Conservation (phyloP, 2,329 filamentous ascomycete genomes). For the Epichloe elymi region DNA sequence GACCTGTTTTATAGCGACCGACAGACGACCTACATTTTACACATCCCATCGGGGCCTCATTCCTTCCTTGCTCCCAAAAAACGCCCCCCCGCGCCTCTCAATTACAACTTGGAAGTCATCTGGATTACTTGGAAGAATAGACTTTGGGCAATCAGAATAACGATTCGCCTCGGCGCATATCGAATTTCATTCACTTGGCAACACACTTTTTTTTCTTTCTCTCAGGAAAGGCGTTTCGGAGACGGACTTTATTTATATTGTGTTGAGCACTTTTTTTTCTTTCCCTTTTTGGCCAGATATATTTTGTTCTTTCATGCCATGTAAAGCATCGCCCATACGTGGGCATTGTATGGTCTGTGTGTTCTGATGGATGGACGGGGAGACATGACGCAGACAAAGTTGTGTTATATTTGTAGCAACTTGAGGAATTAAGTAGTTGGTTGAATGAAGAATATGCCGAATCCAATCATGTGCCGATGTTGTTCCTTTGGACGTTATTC, state of each 20-base stretch:
- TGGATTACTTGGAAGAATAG: not conserved
- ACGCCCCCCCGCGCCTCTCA: not conserved
- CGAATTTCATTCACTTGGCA: not conserved
- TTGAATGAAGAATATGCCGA: not conserved
- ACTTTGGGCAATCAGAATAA: not conserved
- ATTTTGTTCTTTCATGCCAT: not conserved
- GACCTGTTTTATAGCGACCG: not conserved
- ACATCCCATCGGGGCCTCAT: not conserved
- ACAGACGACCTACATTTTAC: not conserved
- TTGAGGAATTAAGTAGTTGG: not conserved
- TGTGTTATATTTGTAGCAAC: not conserved
- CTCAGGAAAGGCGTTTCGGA: conserved; percentile 4
- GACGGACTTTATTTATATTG: not conserved
- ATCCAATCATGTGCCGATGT: too few species aligned
- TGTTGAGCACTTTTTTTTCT: not conserved
- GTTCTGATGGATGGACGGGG: not conserved
- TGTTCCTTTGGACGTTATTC: too few species aligned
- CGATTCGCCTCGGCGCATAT: conserved; percentile 2
- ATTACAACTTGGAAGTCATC: not conserved
- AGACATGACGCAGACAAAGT: not conserved
- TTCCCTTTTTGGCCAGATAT: not conserved
- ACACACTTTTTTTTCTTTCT: not conserved
- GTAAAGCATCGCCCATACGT: not conserved
- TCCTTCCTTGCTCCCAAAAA: not conserved
- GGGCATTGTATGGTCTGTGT: not conserved